Evolutionary conservation across 2,329 filamentous ascomycete species (phyloP).

Genomic region (Fulvia fulva): DNA sequence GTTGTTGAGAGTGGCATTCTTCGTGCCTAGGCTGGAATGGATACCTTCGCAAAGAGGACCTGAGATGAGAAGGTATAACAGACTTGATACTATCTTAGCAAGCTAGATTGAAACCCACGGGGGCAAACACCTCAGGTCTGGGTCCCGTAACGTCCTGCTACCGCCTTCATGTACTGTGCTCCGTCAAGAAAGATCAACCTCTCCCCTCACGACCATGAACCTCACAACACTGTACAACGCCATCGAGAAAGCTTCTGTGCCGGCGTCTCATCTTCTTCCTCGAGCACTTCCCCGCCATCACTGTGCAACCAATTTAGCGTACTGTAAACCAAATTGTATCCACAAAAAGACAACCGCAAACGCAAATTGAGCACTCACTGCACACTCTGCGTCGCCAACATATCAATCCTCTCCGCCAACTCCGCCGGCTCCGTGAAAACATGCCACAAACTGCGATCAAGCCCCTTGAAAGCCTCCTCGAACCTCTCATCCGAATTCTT

Average conservation of each 20-base stretch:
- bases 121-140: too few relatives aligned
- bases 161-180: not conserved
- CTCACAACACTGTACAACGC: not conserved
- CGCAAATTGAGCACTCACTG: slow-evolving; percentile 12
- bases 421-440: slow-evolving; percentile 77
- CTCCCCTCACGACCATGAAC: too few relatives aligned
- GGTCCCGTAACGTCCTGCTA: too few relatives aligned
- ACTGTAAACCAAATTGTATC: not conserved
- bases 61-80: too few relatives aligned
- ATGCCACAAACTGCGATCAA: slow-evolving; percentile 70
- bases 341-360: not conserved
- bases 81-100: too few relatives aligned
- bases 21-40: too few relatives aligned
- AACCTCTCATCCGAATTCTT: slow-evolving; percentile 66
- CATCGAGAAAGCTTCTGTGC: not conserved
- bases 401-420: slow-evolving; percentile 42
- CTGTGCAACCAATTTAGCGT: not conserved
- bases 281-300: not conserved
- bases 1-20: too few relatives aligned
- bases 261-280: not conserved
- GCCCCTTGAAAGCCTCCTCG: slow-evolving; percentile 71
- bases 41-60: too few relatives aligned
- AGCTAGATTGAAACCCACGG: too few relatives aligned
- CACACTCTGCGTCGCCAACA: slow-evolving; percentile 21
- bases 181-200: not conserved